Evolutionary conservation across 2,329 filamentous ascomycete genomes (phyloP).

Genomic region (Botrytis fabae): DNA sequence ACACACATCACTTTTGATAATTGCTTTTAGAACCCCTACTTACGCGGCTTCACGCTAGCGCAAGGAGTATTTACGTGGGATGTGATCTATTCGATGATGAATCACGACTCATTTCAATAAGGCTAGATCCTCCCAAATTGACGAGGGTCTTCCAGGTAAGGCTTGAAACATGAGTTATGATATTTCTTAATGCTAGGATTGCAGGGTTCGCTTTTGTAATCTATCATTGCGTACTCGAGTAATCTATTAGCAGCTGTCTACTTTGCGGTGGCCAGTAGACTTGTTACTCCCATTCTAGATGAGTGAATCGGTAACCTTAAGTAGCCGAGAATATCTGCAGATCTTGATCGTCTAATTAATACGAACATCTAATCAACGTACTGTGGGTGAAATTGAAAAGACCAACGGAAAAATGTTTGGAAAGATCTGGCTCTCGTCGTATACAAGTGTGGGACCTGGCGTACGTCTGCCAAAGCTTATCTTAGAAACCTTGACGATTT

Average conservation of each 20-base stretch:
- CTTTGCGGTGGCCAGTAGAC: neutral
- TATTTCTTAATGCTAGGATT: too few relatives aligned
- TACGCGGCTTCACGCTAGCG: neutral
- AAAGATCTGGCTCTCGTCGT: neutral
- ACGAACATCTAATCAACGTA: neutral
- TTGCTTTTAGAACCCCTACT: neutral
- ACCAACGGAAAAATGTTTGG: neutral
- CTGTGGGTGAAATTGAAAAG: neutral
- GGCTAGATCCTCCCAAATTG: neutral
- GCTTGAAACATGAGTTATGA: neutral
- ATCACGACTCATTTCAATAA: neutral
- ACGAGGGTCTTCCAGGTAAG: neutral
- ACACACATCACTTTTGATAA: neutral
- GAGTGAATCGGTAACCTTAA: accelerated
- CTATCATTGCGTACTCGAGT: neutral
- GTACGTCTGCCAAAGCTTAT: neutral
- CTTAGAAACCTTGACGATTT: neutral
- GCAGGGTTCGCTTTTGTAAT: neutral
- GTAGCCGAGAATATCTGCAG: neutral
- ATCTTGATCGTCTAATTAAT: neutral
- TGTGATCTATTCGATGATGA: neutral
- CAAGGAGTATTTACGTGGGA: neutral
- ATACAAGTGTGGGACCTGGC: neutral
- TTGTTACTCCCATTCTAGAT: neutral
- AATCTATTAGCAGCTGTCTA: neutral